Percentiles rank a stretch among this genome's conserved stretches.
Conservation (phyloP, 768 basidiomycete species). For the Russula brevipes region DNA sequence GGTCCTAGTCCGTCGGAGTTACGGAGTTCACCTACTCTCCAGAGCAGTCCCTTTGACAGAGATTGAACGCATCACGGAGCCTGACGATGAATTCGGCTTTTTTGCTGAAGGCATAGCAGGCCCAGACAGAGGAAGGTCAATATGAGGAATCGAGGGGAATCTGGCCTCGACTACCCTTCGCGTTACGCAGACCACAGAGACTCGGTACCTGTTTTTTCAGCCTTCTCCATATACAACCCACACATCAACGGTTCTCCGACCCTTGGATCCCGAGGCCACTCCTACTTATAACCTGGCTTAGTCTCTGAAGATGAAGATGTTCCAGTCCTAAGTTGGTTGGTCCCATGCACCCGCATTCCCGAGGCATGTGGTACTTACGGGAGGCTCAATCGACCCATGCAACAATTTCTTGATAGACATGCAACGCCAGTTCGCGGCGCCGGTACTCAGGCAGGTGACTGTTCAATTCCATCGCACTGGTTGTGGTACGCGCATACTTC, state of each 20-base stretch:
- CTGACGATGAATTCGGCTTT: background rate
- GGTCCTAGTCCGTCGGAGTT: slow-evolving; percentile 80
- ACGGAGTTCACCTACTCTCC: slow-evolving; percentile 75
- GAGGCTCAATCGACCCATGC: slow-evolving; percentile 58
- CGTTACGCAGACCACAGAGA: background rate
- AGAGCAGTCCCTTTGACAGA: slow-evolving; percentile 43
- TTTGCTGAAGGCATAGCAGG: background rate
- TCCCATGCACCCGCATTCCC: slow-evolving; percentile 29
- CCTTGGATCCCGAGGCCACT: background rate
- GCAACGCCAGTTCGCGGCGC: slow-evolving; percentile 64
- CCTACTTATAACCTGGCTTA: slow-evolving; percentile 13
- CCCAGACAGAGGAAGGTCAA: background rate
- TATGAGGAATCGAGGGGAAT: background rate
- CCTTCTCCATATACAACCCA: slow-evolving; percentile 52
- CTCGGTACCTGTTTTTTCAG: slow-evolving; percentile 31
- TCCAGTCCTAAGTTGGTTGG: slow-evolving; percentile 13
- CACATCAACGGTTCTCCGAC: background rate
- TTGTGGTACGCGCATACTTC: slow-evolving; percentile 93
- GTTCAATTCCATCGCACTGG: slow-evolving; percentile 78
- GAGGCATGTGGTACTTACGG: slow-evolving; percentile 28
- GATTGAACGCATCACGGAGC: slow-evolving; percentile 23
- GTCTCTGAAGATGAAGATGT: slow-evolving; percentile 29
- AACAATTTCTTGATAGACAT: slow-evolving; percentile 58
- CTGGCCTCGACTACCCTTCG: background rate
- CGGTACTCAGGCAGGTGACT: slow-evolving; percentile 59